Evolutionary conservation across 257 asterid genomes (phyloP), one percentile per base, ranked within the genome.

Genomic region (Schizonepeta tenuifolia): DNA sequence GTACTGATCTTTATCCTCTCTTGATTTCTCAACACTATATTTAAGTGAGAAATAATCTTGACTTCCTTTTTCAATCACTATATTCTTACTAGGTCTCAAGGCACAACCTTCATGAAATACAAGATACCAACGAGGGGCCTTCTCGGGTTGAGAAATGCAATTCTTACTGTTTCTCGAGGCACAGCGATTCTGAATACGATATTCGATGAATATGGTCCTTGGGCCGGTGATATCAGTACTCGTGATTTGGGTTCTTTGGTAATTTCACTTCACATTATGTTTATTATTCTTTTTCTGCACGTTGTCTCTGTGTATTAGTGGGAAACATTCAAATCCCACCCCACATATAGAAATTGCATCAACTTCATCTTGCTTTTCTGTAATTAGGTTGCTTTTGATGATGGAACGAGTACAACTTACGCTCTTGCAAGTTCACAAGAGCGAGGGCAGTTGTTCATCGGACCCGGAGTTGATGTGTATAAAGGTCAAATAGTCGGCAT

Each of bases 181-280:
- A 95, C 99, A 49, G 99, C 99, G 12, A 79, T 92, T 74, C 90
- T 95, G 79, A 90, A 95, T 75, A 95, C 99, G 7, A 81, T 95
- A 75, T 95, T 95, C 64, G 97, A 95, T 43, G 86, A 89, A 77
- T 95, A 92, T 65, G 99, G 96, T 36, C 83, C 96, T 49, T 90
- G 97, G 98, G 98, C 98, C 36, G 99, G 99, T 53, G 98, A 92
- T 75, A 90, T 95, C 74, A 86, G 74, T 71, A 95, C 99, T 66
- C 99, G 99, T 51, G 99, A 92, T 84, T 90, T 33, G 40, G 99
- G 99, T 70, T 92, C 99, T 33, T 84, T 95, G 96, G 99, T 95
- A 92, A 82, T 71, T 46, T 62, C 60, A 12, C 8, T 31, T 1
- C n/a, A n/a, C 26, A 33, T 17, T 17, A 18, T 18, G 0, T 38